Base-by-base conservation (phyloP, 371 early-diverging fungal species). In the Gilbertella persicaria region DNA sequence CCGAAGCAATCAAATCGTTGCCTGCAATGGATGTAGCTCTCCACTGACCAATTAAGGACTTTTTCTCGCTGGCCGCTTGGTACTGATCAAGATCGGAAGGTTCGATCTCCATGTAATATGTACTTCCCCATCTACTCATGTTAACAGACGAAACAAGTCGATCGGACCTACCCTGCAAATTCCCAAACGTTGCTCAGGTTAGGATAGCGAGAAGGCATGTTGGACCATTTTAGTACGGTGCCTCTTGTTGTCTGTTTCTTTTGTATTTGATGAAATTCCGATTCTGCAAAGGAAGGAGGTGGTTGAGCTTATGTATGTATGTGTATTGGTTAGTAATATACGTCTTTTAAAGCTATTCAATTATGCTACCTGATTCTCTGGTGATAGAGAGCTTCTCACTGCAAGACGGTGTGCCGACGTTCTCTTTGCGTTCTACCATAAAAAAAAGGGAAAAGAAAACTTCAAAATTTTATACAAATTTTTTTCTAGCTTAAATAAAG, bases 21-120 rank as follows among this genome's bases (percentile, higher is more conserved):
- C 78, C 83, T 16, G 83, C 72, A 67, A 82, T 79, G 1, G 80
- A 78, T 12, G 78, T 78, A 2, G 78, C 82, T 43, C 71, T 64
- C 66, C 69, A 76, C 42, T 70, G 64, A 21, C 75, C 82, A 30
- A 77, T 62, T 12, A 53, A 33, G 4, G 44, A 13, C 24, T 60
- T 66, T 29, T 50, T 56, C 6, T 50, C 16, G 42, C 41, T 17
- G 10, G 42, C 37, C 12, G 41, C 20, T 17, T 59, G 29, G 33
- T 59, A 64, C 2, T 26, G 24, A 14, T 66, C 56, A 24, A 63
- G 26, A 37, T 66, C 68, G 8, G 64, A 60, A 12, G 29, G 52
- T 16, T 71, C 66, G 7, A 75, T 39, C 30, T 75, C 72, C 64
- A 75, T 58, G 24, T 72, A 75, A 35, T 75, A 75, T 1, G 72